phyloP scores from a whole-genome alignment of 352 stramenopile species.

The Globisporangium megalacanthum region DNA sequence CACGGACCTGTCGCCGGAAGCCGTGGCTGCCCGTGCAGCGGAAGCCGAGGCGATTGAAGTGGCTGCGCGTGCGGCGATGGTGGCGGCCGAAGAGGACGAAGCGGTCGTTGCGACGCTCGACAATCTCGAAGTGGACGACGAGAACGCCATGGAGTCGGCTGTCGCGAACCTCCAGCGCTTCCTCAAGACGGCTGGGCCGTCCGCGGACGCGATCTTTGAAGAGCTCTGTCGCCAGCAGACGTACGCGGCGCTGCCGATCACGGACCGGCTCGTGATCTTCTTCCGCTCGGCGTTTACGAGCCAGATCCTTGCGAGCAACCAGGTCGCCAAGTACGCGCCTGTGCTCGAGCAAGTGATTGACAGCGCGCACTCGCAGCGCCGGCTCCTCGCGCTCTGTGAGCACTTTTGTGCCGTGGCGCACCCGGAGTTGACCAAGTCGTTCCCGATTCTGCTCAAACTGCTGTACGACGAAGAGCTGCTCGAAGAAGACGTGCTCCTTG shows the following conservation, averaged over 20 bases:
- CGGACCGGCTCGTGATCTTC: slow-evolving; percentile 94
- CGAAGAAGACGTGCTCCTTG: slow-evolving; percentile 93
- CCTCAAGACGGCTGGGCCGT: slow-evolving; percentile 35
- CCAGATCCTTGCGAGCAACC: slow-evolving; percentile 90
- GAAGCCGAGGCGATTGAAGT: slow-evolving; percentile 82
- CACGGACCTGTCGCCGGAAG: slow-evolving; percentile 79
- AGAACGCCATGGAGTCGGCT: slow-evolving; percentile 76
- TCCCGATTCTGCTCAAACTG: slow-evolving; percentile 95
- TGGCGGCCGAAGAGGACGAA: slow-evolving; percentile 39
- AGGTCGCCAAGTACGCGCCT: slow-evolving; percentile 82
- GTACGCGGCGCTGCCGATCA: slow-evolving; percentile 83
- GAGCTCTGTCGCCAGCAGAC: slow-evolving; percentile 94
- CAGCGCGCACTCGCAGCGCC: slow-evolving; percentile 87
- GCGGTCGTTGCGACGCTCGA: slow-evolving; percentile 69
- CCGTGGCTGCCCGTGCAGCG: slow-evolving; percentile 70
- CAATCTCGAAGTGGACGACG: slow-evolving; percentile 79
- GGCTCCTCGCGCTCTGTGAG: slow-evolving; percentile 90
- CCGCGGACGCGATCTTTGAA: slow-evolving; percentile 72
- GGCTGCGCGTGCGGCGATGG: slow-evolving; percentile 66
- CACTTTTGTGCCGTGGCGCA: slow-evolving; percentile 89
- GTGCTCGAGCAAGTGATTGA: slow-evolving; percentile 85
- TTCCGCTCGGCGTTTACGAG: slow-evolving; percentile 86
- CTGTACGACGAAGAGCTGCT: slow-evolving; percentile 96
- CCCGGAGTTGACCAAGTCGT: slow-evolving; percentile 65
- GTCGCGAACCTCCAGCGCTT: slow-evolving; percentile 64